Evolutionary conservation across 176 grass and related monocot species (phyloP), one percentile per base, ranked within the genome.

Genomic region (maize (Zea mays)): DNA sequence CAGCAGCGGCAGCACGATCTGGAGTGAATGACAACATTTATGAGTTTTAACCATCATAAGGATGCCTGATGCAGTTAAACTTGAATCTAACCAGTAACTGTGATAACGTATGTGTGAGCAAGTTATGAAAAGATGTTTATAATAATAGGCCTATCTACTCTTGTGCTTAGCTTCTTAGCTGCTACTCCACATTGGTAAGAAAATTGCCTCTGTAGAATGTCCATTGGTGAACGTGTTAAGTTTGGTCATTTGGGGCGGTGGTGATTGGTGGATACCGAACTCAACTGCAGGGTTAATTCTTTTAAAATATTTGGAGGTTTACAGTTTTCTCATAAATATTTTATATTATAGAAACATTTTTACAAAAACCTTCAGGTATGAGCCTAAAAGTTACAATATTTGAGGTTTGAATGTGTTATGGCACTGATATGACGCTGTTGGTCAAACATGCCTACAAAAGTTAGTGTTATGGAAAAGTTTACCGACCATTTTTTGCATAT

Each of bases 401-500:
- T 77, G 61, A 17, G 43, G 11, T 51, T 40, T 36, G 7, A 75
- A 47, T 16, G 60, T 3, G 72, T 41, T 34, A 34, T 73, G 13
- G 17, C 7, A 81, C n/a, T 73, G 9, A 19, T 11, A 52, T 73
- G 57, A 50, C 57, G 38, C 15, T 74, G 6, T 67, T 82, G 33
- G 43, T 56, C 49, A 67, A 75, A 75, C 36, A 73, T 56, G 63
- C 38, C 49, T 37, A 34, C 59, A 72, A 1, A 72, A 72, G 13
- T 52, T 82, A 35, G 2, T 50, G 21, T 63, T n/a, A 84, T 15
- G 9, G 9, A 78, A 84, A 62, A n/a, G 52, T 21, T 78, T 34
- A 21, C 19, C 10, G 71, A 49, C 45, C 9, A 69, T 60, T 80
- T 80, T 5, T 15, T 69, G 70, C 54, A 37, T 48, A 62, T 59